These are phyloP conservation scores for Macadamia tetraphylla DNA, from an alignment of 164 flowering plant species.

Conservation along the genomic window DNA sequence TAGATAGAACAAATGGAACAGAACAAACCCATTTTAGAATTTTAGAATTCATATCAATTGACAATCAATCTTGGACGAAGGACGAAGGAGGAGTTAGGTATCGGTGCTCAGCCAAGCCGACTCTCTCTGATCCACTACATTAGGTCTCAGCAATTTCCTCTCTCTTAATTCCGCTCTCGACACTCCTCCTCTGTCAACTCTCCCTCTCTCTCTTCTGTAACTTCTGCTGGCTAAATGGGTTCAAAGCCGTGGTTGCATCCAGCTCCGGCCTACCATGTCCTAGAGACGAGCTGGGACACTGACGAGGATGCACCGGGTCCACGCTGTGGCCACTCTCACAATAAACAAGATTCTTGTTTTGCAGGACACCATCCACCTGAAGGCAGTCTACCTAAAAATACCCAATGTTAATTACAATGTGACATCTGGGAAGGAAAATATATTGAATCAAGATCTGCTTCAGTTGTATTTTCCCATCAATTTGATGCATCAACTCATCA, in stretches of 20 bases:
- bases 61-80: no score
- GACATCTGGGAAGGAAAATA: background rate
- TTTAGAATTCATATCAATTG: no score
- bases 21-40: no score
- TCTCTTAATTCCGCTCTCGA: no score
- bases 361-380: conserved; percentile 86
- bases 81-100: background rate
- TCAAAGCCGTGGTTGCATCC: conserved; percentile 81
- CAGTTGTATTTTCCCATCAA: no score
- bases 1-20: no score
- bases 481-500: background rate
- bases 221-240: conserved; percentile 9
- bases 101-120: background rate
- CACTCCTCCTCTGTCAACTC: no score
- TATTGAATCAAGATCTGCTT: background rate
- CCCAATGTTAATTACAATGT: background rate
- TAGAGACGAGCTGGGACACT: conserved; percentile 74
- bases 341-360: conserved; percentile 83
- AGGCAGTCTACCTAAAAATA: conserved; percentile 86
- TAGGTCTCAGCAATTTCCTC: background rate
- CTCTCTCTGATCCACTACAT: background rate
- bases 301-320: conserved; percentile 98
- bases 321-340: conserved; percentile 89
- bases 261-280: conserved; percentile 67
- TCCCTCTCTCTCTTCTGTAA: background rate